Percentiles rank a stretch among this genome's conserved stretches.
phyloP scores from a whole-genome alignment of 2,329 filamentous ascomycete species.

The Aspergillus versicolor region DNA sequence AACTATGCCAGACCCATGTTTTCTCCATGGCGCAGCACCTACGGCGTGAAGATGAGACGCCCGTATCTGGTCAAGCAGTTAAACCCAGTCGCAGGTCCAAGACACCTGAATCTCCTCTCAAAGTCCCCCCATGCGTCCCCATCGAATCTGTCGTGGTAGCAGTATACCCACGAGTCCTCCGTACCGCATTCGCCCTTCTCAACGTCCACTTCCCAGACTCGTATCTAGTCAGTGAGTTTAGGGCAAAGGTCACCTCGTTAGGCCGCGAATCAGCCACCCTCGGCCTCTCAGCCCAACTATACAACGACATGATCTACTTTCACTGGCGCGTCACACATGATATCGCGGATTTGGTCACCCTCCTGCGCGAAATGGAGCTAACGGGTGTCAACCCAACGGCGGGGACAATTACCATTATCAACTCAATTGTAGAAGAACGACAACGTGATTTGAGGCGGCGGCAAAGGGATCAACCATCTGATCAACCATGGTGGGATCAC shows the following conservation, averaged over 20 bases:
- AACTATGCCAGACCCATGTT: conserved; percentile 39
- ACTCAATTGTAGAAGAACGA: conserved; percentile 29
- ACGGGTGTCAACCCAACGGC: conserved; percentile 39
- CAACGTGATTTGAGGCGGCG: conserved; percentile 17
- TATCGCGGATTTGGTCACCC: conserved; percentile 37
- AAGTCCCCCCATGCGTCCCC: conserved; percentile 34
- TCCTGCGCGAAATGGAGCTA: conserved; percentile 47
- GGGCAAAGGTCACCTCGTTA: conserved; percentile 39
- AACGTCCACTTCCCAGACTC: conserved; percentile 43
- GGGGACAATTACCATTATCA: conserved; percentile 33
- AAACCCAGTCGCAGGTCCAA: too few relatives aligned
- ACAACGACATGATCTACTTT: conserved; percentile 45
- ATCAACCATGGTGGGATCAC: conserved; percentile 33
- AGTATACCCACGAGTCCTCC: conserved; percentile 44
- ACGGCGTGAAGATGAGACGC: background rate
- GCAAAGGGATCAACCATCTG: background rate
- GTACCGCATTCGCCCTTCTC: conserved; percentile 41
- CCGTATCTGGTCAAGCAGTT: background rate
- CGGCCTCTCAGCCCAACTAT: conserved; percentile 41
- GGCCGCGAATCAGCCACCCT: conserved; percentile 45
- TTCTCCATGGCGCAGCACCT: conserved; percentile 38
- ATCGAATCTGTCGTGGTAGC: conserved; percentile 31
- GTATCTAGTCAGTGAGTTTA: conserved; percentile 39
- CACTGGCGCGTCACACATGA: conserved; percentile 44
- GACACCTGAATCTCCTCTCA: conserved; percentile 15